Percentiles rank a stretch among this genome's conserved stretches.
Evolutionary conservation across 345 rosid species (phyloP).

Genomic region (Eucalyptus grandis): DNA sequence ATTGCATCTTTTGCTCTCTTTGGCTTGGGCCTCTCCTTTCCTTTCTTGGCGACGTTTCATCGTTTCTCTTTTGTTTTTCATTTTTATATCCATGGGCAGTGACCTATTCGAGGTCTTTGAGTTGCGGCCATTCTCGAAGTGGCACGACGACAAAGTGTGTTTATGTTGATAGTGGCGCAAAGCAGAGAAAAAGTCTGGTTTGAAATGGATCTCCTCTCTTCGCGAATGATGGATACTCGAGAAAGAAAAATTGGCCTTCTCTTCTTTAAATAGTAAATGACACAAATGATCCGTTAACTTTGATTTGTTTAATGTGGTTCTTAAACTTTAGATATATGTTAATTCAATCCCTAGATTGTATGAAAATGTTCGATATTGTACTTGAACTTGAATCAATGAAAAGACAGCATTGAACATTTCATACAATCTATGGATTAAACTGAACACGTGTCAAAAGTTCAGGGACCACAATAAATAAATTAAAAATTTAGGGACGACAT

Average conservation of each 20-base stretch:
- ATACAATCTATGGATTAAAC: not conserved
- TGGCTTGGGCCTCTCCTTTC: not conserved
- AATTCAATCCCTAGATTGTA: not conserved
- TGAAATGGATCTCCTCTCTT: no score
- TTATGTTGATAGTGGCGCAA: no score
- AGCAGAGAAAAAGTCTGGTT: no score
- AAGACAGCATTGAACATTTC: no score
- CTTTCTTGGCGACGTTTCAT: not conserved
- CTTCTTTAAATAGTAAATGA: not conserved
- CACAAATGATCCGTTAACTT: not conserved
- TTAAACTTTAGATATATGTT: no score
- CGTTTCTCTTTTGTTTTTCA: not conserved
- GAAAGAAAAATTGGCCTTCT: not conserved
- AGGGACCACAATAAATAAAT: no score
- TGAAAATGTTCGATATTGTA: not conserved
- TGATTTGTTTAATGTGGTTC: fast-evolving
- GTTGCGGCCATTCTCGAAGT: not conserved
- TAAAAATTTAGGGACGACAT: fast-evolving
- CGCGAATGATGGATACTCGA: no score
- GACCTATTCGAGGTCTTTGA: not conserved
- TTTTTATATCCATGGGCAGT: not conserved
- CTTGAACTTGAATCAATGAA: not conserved
- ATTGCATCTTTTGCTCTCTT: not conserved
- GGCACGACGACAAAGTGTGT: no score
- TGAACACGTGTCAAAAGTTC: not conserved